Conservation (phyloP, 495 filamentous ascomycete species). For the Lentithecium fluviatile region DNA sequence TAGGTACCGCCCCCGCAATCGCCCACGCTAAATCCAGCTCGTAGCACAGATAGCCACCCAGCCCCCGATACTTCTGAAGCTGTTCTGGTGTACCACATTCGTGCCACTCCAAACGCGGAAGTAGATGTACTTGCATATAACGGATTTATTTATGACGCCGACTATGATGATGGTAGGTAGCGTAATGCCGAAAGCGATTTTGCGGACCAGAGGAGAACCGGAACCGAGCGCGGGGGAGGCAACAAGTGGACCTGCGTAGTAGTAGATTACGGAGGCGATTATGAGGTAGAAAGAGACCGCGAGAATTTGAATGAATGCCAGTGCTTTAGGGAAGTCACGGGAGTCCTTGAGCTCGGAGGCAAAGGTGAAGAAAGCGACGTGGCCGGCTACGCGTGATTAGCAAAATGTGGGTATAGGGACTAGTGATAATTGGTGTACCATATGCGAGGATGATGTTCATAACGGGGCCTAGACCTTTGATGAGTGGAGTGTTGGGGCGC, state of each 20-base stretch:
- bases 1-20: slow-evolving; percentile 40
- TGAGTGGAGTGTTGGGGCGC: slow-evolving; percentile 15
- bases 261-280: slow-evolving; percentile 68
- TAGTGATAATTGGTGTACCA: slow-evolving; percentile 37
- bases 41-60: slow-evolving; percentile 37
- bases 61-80: slow-evolving; percentile 23
- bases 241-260: slow-evolving; percentile 68
- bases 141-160: slow-evolving; percentile 68
- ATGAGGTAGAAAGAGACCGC: slow-evolving; percentile 68
- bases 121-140: slow-evolving; percentile 39
- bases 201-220: slow-evolving; percentile 59
- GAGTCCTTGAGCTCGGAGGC: slow-evolving; percentile 75
- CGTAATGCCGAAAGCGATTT: slow-evolving; percentile 76
- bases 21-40: slow-evolving; percentile 37
- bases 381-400: slow-evolving; percentile 49
- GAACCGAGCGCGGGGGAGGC: slow-evolving; percentile 67
- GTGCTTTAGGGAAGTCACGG: slow-evolving; percentile 51
- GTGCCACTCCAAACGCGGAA: slow-evolving; percentile 22
- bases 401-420: neutral
- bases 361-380: slow-evolving; percentile 74
- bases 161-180: slow-evolving; percentile 69
- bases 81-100: slow-evolving; percentile 32
- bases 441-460: slow-evolving; percentile 76
- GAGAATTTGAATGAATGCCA: slow-evolving; percentile 61
- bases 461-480: slow-evolving; percentile 55